phyloP scores from a whole-genome alignment of 805 yeast species.

The Monosporozyma aerobia region DNA sequence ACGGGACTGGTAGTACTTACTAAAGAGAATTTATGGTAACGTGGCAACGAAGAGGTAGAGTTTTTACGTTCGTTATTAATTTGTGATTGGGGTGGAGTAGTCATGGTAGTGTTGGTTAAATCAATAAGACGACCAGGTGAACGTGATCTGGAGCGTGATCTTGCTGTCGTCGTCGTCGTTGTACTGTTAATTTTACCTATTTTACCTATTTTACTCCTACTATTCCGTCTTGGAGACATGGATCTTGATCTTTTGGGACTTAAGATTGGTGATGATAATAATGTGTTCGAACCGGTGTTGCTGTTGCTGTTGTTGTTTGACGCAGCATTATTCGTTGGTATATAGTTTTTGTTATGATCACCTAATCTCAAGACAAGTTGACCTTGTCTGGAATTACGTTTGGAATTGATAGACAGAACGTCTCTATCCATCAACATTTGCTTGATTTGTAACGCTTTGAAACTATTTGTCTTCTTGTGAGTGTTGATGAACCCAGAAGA shows the following conservation, averaged over 20 bases:
- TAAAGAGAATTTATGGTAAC: constrained; percentile 1
- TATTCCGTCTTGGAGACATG: constrained; percentile 1
- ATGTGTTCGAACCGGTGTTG: not conserved
- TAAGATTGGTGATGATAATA: constrained; percentile 3
- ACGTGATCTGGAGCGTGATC: constrained; percentile 9
- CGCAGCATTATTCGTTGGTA: not conserved
- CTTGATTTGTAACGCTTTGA: constrained; percentile 29
- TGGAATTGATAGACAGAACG: constrained; percentile 4
- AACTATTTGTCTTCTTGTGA: constrained; percentile 30
- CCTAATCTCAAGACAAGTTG: not conserved
- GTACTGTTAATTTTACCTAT: not conserved
- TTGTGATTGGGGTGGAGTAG: constrained; percentile 8
- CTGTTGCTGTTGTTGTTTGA: not conserved
- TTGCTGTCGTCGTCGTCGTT: not conserved
- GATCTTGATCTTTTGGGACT: constrained; percentile 1
- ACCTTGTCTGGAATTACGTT: not conserved
- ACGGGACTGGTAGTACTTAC: not conserved
- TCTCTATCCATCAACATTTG: constrained; percentile 26
- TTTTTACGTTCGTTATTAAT: not conserved
- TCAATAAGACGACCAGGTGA: constrained; percentile 8
- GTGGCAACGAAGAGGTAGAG: constrained; percentile 4
- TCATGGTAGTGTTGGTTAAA: constrained; percentile 1
- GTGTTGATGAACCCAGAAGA: not conserved
- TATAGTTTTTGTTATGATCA: not conserved
- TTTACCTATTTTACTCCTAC: not conserved